Evolutionary conservation across 331 rosid species (phyloP), one percentile per base, ranked within the genome.

Genomic region (Malus hybrid): DNA sequence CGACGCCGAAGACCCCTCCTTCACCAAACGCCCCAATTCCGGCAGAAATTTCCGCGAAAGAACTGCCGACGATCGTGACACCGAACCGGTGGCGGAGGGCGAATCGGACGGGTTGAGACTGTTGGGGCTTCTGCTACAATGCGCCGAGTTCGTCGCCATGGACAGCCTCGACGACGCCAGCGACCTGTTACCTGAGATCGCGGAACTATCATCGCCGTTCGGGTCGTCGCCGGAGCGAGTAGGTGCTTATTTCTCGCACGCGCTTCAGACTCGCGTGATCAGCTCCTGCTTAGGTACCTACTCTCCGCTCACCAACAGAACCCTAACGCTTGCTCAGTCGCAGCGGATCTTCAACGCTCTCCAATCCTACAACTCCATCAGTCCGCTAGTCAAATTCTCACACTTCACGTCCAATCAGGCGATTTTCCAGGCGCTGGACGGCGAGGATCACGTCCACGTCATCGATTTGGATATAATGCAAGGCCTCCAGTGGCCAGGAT

Each of bases 331-430:
- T 18, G 71, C 85, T 39, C 95, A 86, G 62, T 87, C 96, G 6
- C 97, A 89, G 79, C 65, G 87, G 79, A 88, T 92, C 83, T 94
- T 90, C 85, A 89, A 76, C 80, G 97, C 93, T 2, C 83, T 94
- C 18, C 97, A 94, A 74, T 89, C 96, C 24, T 92, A 92, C 89
- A 94, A 94, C 86, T 92, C 99, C 0, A 85, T 92, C 20, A 89
- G 93, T 6, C 99, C 99, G 5, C 24, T 89, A 34, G 91, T 94
- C 46, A 94, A 94, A 44, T 94, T 94, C 89, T 94, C 99, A 0
- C 99, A 94, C 86, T 94, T 90, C 97, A 94, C 99, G 3, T 97
- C 99, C 14, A 94, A 94, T 78, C 99, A 94, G 46, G 99, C 97
- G 2, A 94, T 94, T 64, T 94, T 90, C 86, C 97, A 94, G 46